These are phyloP conservation scores for Aspergillus quadricinctus DNA, from an alignment of 2,329 filamentous ascomycete species.

Conservation along the genomic window DNA sequence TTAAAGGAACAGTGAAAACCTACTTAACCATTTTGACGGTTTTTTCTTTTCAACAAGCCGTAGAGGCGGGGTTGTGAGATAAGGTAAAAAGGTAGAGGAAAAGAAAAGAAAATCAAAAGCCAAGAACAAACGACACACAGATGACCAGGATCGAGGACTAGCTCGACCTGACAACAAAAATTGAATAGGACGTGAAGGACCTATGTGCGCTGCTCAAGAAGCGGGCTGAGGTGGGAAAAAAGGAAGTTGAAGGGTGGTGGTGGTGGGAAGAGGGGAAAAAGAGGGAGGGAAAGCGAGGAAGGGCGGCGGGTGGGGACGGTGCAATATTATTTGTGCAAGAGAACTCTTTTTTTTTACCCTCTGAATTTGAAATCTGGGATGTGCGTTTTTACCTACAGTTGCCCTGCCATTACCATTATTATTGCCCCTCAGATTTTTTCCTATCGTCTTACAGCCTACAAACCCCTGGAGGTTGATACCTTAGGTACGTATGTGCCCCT, in stretches of 20 bases:
- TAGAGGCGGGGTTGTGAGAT: slow-evolving; percentile 38
- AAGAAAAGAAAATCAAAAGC: slow-evolving; percentile 26
- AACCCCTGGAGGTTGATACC: not conserved
- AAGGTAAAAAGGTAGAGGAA: slow-evolving; percentile 24
- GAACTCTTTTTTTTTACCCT: slow-evolving; percentile 22
- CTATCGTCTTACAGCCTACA: slow-evolving; percentile 1
- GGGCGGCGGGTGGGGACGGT: slow-evolving; percentile 22
- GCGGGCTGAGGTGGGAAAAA: slow-evolving; percentile 24
- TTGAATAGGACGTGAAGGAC: slow-evolving; percentile 27
- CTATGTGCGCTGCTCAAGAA: slow-evolving; percentile 38
- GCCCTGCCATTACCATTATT: not conserved
- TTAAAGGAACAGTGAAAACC: slow-evolving; percentile 46
- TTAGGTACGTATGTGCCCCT: not conserved
- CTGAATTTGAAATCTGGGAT: slow-evolving; percentile 4
- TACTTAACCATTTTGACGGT: slow-evolving; percentile 99
- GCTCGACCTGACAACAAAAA: slow-evolving; percentile 35
- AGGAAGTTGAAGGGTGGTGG: slow-evolving; percentile 10
- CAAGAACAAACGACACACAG: slow-evolving; percentile 35
- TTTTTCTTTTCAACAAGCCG: slow-evolving; percentile 33
- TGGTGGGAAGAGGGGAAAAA: slow-evolving; percentile 22
- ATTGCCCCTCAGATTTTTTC: slow-evolving; percentile 6
- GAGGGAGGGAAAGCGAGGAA: slow-evolving; percentile 16
- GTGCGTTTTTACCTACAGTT: slow-evolving; percentile 11
- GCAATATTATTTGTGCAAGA: slow-evolving; percentile 12
- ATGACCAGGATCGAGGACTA: slow-evolving; percentile 41